Evolutionary conservation across 1,284 basidiomycete species (phyloP).

Genomic region (Cryptococcus maquisensis): DNA sequence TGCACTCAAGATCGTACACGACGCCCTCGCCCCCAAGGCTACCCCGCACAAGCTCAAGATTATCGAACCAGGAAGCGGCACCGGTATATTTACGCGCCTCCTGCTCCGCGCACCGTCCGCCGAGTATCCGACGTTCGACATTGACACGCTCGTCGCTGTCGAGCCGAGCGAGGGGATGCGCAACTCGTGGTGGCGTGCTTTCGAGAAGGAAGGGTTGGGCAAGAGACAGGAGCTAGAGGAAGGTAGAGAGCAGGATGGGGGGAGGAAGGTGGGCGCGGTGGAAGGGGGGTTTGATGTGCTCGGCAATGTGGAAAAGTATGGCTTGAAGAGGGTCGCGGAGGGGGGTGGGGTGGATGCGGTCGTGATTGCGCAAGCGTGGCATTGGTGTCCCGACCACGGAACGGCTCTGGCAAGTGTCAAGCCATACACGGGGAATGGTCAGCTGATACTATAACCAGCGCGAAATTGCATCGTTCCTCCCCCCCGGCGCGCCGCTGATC

Average conservation of each 20-base stretch:
- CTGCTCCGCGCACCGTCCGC: conserved; percentile 39
- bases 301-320: conserved; percentile 12
- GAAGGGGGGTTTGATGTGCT: conserved; percentile 50
- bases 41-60: conserved; percentile 17
- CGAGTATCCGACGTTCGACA: conserved; percentile 33
- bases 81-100: conserved; percentile 50
- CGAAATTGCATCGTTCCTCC: conserved; percentile 46
- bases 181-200: conserved; percentile 30
- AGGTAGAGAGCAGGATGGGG: not conserved
- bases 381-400: conserved; percentile 48
- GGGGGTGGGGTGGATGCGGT: conserved; percentile 40
- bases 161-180: conserved; percentile 52
- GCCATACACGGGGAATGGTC: not conserved
- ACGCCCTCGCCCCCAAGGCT: conserved; percentile 12
- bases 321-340: conserved; percentile 10
- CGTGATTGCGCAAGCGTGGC: conserved; percentile 47
- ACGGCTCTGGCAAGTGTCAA: conserved; percentile 37
- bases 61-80: conserved; percentile 47
- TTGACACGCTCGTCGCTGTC: conserved; percentile 40
- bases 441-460: conserved; percentile 11
- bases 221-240: conserved; percentile 1
- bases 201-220: conserved; percentile 9
- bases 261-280: conserved; percentile 16
- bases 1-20: conserved; percentile 38
- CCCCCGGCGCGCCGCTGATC: conserved; percentile 39